A percentile compares a stretch with the other conserved stretches of the same genome.
Conservation (phyloP, 139 green algal species). For the Tetratostichococcus sp. region DNA sequence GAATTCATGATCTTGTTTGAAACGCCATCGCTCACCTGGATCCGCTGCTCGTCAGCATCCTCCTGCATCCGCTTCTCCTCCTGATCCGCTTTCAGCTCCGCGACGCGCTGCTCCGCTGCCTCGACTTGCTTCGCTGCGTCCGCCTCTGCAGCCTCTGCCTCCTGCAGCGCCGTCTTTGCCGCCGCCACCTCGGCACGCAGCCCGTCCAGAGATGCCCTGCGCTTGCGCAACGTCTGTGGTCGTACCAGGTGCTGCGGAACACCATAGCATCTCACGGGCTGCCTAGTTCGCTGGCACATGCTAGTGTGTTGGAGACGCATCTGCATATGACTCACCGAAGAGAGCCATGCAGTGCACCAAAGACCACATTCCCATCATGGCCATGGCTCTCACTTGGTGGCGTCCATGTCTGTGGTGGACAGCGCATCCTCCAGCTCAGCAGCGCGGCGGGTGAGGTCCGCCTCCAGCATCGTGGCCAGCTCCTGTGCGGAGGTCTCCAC, state of each 20-base stretch:
- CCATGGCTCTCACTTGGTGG: constrained; percentile 26
- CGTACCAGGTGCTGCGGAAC: too few species aligned
- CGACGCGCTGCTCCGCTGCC: constrained; percentile 9
- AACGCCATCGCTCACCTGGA: constrained; percentile 5
- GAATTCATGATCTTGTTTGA: too few species aligned
- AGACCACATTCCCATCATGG: too few species aligned
- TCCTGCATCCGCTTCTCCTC: constrained; percentile 38
- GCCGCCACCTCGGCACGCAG: constrained; percentile 13
- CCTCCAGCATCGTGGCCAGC: constrained; percentile 25
- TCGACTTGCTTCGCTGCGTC: constrained; percentile 11
- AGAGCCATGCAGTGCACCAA: too few species aligned
- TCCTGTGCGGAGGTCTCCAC: constrained; percentile 26
- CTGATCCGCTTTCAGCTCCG: constrained; percentile 33
- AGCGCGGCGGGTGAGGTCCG: constrained; percentile 50
- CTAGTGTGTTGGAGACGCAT: too few species aligned
- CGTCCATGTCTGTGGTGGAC: constrained; percentile 17
- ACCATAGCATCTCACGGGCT: too few species aligned
- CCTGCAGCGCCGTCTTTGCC: not conserved
- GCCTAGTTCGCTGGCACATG: too few species aligned
- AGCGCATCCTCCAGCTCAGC: constrained; percentile 46
- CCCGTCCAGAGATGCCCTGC: constrained; percentile 24
- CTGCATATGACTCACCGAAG: too few species aligned
- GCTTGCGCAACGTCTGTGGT: not conserved
- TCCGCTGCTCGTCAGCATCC: constrained; percentile 21
- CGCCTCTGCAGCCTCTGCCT: constrained; percentile 8